Evolutionary conservation across 441 rosid species (phyloP).

Genomic region (Breynia disticha): DNA sequence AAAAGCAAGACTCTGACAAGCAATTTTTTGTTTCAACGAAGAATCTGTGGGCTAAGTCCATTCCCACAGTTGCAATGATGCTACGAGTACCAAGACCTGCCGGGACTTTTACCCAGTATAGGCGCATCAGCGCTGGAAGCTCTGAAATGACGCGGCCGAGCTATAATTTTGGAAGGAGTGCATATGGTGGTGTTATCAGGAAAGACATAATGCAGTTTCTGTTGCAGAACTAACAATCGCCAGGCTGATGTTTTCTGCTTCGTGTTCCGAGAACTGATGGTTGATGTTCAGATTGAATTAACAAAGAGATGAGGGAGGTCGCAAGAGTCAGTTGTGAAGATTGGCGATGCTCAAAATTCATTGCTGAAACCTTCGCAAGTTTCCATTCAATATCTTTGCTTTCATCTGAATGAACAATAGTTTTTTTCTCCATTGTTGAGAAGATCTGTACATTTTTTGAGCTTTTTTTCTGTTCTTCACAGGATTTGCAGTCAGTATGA

Average conservation of each 20-base stretch:
- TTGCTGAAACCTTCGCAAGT: background rate
- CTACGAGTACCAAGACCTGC: conserved; percentile 41
- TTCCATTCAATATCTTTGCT: background rate
- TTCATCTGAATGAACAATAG: background rate
- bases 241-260: conserved; percentile 5
- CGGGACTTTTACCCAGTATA: conserved; percentile 46
- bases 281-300: conserved; percentile 1
- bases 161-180: conserved; percentile 14
- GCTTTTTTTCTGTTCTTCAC: no score
- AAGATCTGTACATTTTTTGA: no score
- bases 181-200: conserved; percentile 38
- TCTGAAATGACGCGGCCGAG: conserved; percentile 18
- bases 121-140: conserved; percentile 30
- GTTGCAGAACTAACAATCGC: conserved; percentile 28
- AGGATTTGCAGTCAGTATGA: no score
- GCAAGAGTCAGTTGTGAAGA: no score
- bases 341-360: no score
- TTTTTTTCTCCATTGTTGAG: background rate
- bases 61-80: conserved; percentile 53
- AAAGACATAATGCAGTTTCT: conserved; percentile 75
- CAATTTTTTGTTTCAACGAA: conserved; percentile 42
- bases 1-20: conserved; percentile 37
- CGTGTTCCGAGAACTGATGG: conserved; percentile 1
- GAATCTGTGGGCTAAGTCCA: conserved; percentile 33
- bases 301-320: conserved; percentile 1